Conservation (phyloP, 495 filamentous ascomycete genomes). For the Talaromyces proteolyticus region DNA sequence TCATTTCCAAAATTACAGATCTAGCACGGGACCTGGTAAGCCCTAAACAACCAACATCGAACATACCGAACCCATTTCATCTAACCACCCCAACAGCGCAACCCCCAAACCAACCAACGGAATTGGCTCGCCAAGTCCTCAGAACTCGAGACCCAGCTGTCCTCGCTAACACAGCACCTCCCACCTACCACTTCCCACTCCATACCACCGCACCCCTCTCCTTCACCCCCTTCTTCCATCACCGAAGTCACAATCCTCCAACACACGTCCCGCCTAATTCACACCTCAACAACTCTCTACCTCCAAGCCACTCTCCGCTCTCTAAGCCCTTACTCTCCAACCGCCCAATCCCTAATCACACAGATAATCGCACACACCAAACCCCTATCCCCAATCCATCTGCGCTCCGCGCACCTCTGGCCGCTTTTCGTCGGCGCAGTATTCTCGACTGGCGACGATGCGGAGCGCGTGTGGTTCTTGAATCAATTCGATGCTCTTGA, state of each 20-base stretch:
- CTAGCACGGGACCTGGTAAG: conserved; percentile 5
- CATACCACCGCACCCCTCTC: background rate
- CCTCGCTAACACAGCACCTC: conserved; percentile 1
- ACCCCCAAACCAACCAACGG: background rate
- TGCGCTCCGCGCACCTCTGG: conserved; percentile 4
- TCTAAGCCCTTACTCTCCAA: background rate
- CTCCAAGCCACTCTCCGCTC: conserved; percentile 6
- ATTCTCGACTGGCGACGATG: conserved; percentile 4
- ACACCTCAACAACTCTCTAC: conserved; percentile 4
- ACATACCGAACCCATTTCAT: background rate
- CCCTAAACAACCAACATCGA: background rate
- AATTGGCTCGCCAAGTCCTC: background rate
- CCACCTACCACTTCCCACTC: background rate
- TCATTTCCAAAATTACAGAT: conserved; percentile 5
- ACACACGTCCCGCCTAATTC: conserved; percentile 2
- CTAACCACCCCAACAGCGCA: background rate
- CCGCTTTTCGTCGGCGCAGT: conserved; percentile 5
- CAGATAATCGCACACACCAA: background rate
- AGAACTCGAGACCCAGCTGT: background rate
- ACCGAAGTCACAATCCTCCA: conserved; percentile 1
- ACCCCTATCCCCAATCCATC: conserved; percentile 2
- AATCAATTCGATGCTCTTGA: conserved; percentile 5
- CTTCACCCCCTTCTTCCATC: background rate
- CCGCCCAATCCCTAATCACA: background rate
- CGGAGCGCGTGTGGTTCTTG: conserved; percentile 5